A percentile compares a stretch with the other conserved stretches of the same genome.
phyloP scores from a whole-genome alignment of 2,329 filamentous ascomycete genomes.

The Metarhizium humberi region DNA sequence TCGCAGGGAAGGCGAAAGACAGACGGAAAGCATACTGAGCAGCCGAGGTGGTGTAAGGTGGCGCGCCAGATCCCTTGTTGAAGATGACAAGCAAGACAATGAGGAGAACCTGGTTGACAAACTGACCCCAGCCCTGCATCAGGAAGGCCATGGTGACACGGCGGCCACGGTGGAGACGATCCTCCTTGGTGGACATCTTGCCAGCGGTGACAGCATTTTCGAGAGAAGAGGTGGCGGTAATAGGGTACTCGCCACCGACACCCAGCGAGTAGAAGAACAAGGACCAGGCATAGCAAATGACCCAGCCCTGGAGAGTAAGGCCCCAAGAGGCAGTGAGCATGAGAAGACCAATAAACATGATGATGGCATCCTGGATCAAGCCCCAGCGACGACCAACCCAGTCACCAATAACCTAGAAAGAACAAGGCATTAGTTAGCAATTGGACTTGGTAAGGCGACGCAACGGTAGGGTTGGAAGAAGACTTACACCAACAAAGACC shows the following conservation, averaged over 20 bases:
- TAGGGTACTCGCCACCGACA: constrained; percentile 85
- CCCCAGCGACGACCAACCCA: constrained; percentile 90
- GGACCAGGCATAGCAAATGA: constrained; percentile 93
- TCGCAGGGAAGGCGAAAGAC: constrained; percentile 82
- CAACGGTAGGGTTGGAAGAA: neutral
- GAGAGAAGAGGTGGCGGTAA: constrained; percentile 93
- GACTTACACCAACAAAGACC: constrained; percentile 67
- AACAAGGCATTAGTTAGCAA: constrained; percentile 11
- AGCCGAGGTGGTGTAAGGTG: constrained; percentile 68
- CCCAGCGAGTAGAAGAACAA: constrained; percentile 68
- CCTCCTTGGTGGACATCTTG: constrained; percentile 80
- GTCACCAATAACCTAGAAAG: constrained; percentile 42
- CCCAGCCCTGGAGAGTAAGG: constrained; percentile 79
- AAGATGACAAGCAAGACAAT: constrained; percentile 83
- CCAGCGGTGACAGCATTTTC: constrained; percentile 81
- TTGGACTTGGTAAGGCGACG: neutral
- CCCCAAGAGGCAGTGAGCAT: constrained; percentile 93
- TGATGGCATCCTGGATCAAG: constrained; percentile 84
- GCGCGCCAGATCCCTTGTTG: constrained; percentile 64
- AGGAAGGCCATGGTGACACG: constrained; percentile 94
- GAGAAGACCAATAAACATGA: constrained; percentile 89
- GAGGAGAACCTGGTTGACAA: constrained; percentile 84
- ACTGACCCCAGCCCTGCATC: constrained; percentile 98
- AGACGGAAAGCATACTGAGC: constrained; percentile 88
- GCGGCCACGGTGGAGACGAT: constrained; percentile 89